Evolutionary conservation across 2,329 filamentous ascomycete species (phyloP).

Genomic region (Microsporum ferrugineum): DNA sequence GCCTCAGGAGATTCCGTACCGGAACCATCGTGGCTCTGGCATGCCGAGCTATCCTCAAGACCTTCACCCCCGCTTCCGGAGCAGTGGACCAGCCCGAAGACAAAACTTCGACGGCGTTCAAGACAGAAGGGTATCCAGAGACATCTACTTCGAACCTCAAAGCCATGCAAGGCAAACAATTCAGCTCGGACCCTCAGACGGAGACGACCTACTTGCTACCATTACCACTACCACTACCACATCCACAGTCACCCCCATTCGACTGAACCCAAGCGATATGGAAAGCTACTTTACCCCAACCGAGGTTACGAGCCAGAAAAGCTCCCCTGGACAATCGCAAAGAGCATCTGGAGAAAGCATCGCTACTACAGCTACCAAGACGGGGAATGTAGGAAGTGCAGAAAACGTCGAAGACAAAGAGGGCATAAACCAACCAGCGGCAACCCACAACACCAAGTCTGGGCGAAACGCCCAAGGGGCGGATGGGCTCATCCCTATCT

Average conservation of each 20-base stretch:
- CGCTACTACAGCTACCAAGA: not conserved
- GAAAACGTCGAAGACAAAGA: not conserved
- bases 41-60: not conserved
- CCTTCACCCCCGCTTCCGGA: not conserved
- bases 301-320: not conserved
- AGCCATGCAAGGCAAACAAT: not conserved
- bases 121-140: not conserved
- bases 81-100: not conserved
- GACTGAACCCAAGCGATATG: not conserved
- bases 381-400: not conserved
- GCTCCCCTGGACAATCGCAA: not conserved
- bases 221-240: slow-evolving; percentile 28
- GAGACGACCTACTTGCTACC: slow-evolving; percentile 18
- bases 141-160: not conserved
- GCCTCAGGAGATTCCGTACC: not conserved
- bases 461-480: not conserved
- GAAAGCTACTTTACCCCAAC: not conserved
- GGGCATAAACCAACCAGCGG: not conserved
- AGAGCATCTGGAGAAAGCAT: not conserved
- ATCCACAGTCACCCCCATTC: slow-evolving; percentile 2
- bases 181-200: not conserved
- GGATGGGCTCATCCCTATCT: not conserved
- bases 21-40: not conserved
- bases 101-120: not conserved
- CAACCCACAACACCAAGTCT: not conserved